Base-by-base conservation (phyloP, 805 yeast species). In the Starmerella bacillaris region DNA sequence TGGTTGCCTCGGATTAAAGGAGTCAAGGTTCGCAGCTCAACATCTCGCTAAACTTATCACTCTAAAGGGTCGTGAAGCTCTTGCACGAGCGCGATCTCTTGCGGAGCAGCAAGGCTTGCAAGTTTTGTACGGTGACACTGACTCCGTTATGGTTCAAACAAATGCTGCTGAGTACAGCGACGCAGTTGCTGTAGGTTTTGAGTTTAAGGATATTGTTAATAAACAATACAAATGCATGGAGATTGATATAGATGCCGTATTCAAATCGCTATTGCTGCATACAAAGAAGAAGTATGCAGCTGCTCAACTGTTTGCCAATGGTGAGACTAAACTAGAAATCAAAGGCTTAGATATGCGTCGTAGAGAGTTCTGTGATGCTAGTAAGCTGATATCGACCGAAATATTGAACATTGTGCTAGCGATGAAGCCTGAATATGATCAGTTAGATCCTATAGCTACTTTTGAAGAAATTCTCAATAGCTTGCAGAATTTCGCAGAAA, bases 241-340 rank as follows among this genome's bases (percentile, higher is more conserved):
- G 52, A 82, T 89, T 50, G 99, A 89, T 51, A 83, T 79, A 45
- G 99, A 89, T 60, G 83, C 86, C 50, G 83, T 83, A 1, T 89
- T 82, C 60, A 77, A 79, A 50, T 70, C 80, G 44, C 61, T 89
- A 35, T 62, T 89, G 37, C 60, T 89, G 34, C 92, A 82, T 54
- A 79, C 94, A n/a, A 89, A 89, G 62, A 89, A 89, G 70, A 89
- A 89, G 59, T 89, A 89, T 53, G 98, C 98, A 6, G 96, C 96
- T 1, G 63, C 84, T 60, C 35, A 41, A 11, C 14, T 45, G 30
- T 27, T 32, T 9, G 77, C 73, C 48, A 39, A 60, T 61, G 77
- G 82, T 8, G 67, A 69, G 8, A 70, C 75, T 38, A 63, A 58
- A 34, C 61, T 86, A 42, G 95, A 89, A 55, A 94, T 86, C 30